These are phyloP conservation scores for Circinella minor DNA, from an alignment of 371 early-diverging fungal genomes.

Conservation along the genomic window DNA sequence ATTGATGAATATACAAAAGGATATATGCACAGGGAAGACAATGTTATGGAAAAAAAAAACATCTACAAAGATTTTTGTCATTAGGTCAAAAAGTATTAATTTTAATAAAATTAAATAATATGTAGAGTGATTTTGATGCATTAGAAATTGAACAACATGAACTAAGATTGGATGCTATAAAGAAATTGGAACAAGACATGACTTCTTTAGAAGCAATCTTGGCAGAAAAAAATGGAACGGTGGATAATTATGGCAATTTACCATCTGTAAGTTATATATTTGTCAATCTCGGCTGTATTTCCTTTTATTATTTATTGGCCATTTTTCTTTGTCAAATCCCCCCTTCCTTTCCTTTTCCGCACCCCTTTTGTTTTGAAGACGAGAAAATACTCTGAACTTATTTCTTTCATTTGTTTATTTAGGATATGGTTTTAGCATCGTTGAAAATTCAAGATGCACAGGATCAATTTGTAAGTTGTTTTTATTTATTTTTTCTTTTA, in stretches of 20 bases:
- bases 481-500: neutral
- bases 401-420: neutral
- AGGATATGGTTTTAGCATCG: constrained; percentile 28
- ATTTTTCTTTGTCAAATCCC: no score
- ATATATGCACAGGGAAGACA: neutral
- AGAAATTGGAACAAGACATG: constrained; percentile 21
- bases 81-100: no score
- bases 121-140: constrained; percentile 19
- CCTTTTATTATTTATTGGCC: no score
- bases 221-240: constrained; percentile 12
- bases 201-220: constrained; percentile 13
- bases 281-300: no score
- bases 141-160: constrained; percentile 20
- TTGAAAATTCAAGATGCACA: constrained; percentile 17
- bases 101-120: neutral
- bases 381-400: neutral
- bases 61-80: no score
- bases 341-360: neutral
- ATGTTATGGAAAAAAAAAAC: neutral
- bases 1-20: neutral
- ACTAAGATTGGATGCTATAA: constrained; percentile 17
- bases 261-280: constrained; percentile 20
- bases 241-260: constrained; percentile 18
- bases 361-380: neutral
- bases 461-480: constrained; percentile 20